Evolutionary conservation across 2,329 filamentous ascomycete species (phyloP).

Genomic region (Atkinsonella hypoxylon): DNA sequence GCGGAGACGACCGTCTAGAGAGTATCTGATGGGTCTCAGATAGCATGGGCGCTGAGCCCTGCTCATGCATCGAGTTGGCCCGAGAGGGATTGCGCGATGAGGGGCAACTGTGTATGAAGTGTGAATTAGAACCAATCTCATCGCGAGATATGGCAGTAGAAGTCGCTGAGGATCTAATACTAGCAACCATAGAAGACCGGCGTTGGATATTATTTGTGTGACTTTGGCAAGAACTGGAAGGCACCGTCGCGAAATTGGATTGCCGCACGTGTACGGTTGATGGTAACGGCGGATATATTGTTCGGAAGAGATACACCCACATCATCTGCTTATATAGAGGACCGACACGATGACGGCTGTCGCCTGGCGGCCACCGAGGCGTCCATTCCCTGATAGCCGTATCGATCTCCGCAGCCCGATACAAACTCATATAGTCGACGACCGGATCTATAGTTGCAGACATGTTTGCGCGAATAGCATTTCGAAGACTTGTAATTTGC

Average conservation of each 20-base stretch:
- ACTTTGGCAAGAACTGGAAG: constrained; percentile 11
- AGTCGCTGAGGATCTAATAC: constrained; percentile 9
- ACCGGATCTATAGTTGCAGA: constrained; percentile 48
- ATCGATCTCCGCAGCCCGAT: constrained; percentile 65
- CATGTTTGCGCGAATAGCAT: constrained; percentile 60
- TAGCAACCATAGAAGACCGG: constrained; percentile 24
- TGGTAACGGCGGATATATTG: constrained; percentile 44
- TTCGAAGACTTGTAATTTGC: constrained; percentile 65
- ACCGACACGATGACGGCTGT: constrained; percentile 43
- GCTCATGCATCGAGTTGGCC: constrained; percentile 29
- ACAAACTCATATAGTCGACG: constrained; percentile 62
- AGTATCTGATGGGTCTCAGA: constrained; percentile 10
- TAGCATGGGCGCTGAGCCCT: constrained; percentile 14
- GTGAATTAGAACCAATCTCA: not conserved
- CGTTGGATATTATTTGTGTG: constrained; percentile 13
- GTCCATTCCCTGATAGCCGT: constrained; percentile 63
- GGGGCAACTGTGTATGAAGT: constrained; percentile 18
- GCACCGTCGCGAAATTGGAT: constrained; percentile 18
- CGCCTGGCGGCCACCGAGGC: constrained; percentile 46
- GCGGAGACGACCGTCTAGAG: constrained; percentile 26
- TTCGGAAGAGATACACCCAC: constrained; percentile 52
- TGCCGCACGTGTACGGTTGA: constrained; percentile 17
- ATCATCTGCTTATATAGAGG: constrained; percentile 54
- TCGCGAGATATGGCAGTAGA: not conserved
- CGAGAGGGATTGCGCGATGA: constrained; percentile 24